phyloP scores from a whole-genome alignment of 306 rosid genomes.

The Quercus parvula region DNA sequence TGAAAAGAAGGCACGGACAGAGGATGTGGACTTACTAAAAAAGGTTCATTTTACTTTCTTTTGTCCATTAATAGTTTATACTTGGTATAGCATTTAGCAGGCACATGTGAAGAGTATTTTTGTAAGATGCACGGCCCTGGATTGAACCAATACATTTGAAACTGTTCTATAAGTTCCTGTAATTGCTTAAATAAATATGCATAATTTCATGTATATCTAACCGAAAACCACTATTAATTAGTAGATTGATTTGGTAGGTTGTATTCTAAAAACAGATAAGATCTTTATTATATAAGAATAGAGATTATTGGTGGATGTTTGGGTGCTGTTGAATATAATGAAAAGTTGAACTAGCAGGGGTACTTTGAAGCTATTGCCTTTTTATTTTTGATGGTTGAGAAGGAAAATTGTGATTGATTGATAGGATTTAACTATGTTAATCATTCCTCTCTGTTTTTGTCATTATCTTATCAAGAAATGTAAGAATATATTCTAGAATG shows the following conservation, averaged over 20 bases:
- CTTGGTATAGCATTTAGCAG: slow-evolving; percentile 14
- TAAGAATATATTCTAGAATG: neutral
- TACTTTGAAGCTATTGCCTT: neutral
- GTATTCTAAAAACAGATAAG: neutral
- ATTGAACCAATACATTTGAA: neutral
- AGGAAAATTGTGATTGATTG: neutral
- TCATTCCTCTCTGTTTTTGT: neutral
- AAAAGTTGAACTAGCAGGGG: neutral
- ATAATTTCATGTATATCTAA: neutral
- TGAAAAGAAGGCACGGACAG: slow-evolving; percentile 69
- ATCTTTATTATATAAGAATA: neutral
- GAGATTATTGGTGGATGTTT: slow-evolving; percentile 3
- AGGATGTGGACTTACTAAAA: slow-evolving; percentile 56
- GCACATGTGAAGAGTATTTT: neutral
- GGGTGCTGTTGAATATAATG: slow-evolving; percentile 11
- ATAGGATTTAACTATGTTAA: neutral
- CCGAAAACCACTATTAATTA: neutral
- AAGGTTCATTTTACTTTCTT: slow-evolving; percentile 58
- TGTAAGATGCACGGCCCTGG: neutral
- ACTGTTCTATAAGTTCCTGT: neutral
- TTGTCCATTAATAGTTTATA: slow-evolving; percentile 14
- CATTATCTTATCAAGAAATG: neutral
- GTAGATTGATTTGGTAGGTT: neutral
- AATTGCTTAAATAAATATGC: neutral
- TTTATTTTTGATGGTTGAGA: slow-evolving; percentile 16